Conservation (phyloP, 768 basidiomycete species). For the Rhodotorula taiwanensis region DNA sequence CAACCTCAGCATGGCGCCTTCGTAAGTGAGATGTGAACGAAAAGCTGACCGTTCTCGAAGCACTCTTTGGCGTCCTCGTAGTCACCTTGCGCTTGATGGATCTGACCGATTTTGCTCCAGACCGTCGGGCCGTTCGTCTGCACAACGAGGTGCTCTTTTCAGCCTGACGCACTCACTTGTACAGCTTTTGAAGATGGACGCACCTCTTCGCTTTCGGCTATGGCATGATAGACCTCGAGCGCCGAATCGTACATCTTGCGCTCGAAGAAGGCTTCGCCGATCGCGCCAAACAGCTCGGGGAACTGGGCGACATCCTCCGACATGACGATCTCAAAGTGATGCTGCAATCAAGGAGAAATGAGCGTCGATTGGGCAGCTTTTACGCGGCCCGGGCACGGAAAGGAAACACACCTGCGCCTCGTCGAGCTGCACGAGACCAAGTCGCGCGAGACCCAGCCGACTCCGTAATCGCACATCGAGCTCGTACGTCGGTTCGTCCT, state of each 20-base stretch:
- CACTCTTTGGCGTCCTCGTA: slow-evolving; percentile 68
- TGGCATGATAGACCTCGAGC: slow-evolving; percentile 66
- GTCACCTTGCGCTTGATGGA: slow-evolving; percentile 69
- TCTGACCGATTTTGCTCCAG: slow-evolving; percentile 67
- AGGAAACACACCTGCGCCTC: slow-evolving; percentile 64
- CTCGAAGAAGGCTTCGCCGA: slow-evolving; percentile 78
- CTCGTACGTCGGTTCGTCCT: slow-evolving; percentile 45
- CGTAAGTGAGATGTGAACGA: no score
- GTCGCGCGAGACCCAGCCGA: slow-evolving; percentile 70
- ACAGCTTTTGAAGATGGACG: slow-evolving; percentile 35
- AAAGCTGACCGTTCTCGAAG: slow-evolving; percentile 62
- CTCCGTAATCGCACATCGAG: slow-evolving; percentile 74
- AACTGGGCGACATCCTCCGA: slow-evolving; percentile 68
- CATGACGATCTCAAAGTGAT: slow-evolving; percentile 68
- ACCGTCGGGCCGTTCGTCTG: slow-evolving; percentile 39
- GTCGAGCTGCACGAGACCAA: slow-evolving; percentile 68
- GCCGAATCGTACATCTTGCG: slow-evolving; percentile 70
- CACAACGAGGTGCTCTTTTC: no score
- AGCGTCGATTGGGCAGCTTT: no score
- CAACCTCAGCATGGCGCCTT: neutral
- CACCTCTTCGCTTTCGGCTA: slow-evolving; percentile 69
- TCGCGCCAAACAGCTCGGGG: slow-evolving; percentile 68
- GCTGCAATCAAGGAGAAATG: slow-evolving; percentile 50
- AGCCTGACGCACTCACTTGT: no score
- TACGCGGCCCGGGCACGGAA: neutral